Conservation (phyloP, 495 filamentous ascomycete species). For the Tuber magnatum region DNA sequence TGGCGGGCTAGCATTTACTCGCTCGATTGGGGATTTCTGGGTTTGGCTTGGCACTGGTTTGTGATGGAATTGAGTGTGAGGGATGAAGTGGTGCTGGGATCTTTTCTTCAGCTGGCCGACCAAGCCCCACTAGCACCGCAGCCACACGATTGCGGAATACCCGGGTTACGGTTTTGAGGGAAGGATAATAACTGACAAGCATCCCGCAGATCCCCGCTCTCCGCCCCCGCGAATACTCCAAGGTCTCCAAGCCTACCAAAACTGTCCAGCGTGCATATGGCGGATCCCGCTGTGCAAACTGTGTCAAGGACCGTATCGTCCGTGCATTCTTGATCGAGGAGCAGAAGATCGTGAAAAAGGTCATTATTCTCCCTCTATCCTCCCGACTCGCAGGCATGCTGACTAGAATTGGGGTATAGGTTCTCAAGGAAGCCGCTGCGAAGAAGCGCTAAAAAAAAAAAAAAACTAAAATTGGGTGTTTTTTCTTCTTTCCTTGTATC, state of each 20-base stretch:
- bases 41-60: neutral
- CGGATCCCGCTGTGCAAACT: conserved; percentile 95
- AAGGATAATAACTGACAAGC: conserved; percentile 7
- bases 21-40: neutral
- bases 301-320: conserved; percentile 93
- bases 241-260: conserved; percentile 96
- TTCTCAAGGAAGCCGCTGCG: conserved; percentile 66
- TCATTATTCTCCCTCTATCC: conserved; percentile 40
- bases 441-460: conserved; percentile 52
- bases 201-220: conserved; percentile 75
- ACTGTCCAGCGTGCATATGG: conserved; percentile 97
- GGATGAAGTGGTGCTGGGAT: neutral
- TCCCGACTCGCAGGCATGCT: neutral
- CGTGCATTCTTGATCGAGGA: conserved; percentile 99
- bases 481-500: neutral
- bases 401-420: conserved; percentile 18
- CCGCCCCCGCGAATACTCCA: conserved; percentile 91
- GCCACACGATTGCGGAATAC: neutral
- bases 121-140: neutral
- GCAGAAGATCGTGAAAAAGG: conserved; percentile 99
- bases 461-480: neutral
- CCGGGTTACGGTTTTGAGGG: neutral
- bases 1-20: neutral
- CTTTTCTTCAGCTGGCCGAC: neutral
- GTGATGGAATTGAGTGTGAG: neutral